Evolutionary conservation across 2,329 filamentous ascomycete genomes (phyloP).

Genomic region (Clarireedia paspali): DNA sequence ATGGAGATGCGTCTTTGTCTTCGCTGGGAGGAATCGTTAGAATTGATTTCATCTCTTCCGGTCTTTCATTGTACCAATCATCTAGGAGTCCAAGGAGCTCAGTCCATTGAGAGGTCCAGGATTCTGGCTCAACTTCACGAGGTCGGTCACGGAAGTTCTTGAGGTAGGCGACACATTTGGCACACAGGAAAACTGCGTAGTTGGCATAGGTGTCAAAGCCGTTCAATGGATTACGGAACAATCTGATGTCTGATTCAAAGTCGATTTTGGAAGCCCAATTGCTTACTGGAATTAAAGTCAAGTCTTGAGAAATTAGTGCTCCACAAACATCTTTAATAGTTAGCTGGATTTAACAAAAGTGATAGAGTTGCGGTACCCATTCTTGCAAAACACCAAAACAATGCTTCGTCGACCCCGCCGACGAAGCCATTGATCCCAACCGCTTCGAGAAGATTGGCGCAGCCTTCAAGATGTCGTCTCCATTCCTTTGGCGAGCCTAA

Average conservation of each 20-base stretch:
- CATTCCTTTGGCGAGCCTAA: slow-evolving; percentile 35
- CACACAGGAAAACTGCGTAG: slow-evolving; percentile 41
- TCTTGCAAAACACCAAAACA: slow-evolving; percentile 48
- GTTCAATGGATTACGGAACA: slow-evolving; percentile 30
- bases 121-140: slow-evolving; percentile 22
- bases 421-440: slow-evolving; percentile 44
- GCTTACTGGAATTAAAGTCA: slow-evolving; percentile 40
- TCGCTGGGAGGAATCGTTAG: slow-evolving; percentile 29
- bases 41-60: slow-evolving; percentile 32
- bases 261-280: slow-evolving; percentile 35
- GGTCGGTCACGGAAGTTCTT: slow-evolving; percentile 17
- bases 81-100: slow-evolving; percentile 34
- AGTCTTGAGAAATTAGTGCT: slow-evolving; percentile 43
- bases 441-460: slow-evolving; percentile 42
- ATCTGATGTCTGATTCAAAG: slow-evolving; percentile 20
- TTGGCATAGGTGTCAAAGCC: slow-evolving; percentile 43
- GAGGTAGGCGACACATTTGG: slow-evolving; percentile 35
- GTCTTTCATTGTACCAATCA: slow-evolving; percentile 34
- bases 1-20: slow-evolving; percentile 21
- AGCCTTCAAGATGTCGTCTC: slow-evolving; percentile 44
- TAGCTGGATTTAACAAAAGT: not conserved
- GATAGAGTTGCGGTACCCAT: slow-evolving; percentile 34
- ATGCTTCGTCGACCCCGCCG: slow-evolving; percentile 40
- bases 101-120: slow-evolving; percentile 28
- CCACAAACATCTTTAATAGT: slow-evolving; percentile 37